phyloP scores from a whole-genome alignment of 306 rosid genomes.

The Canavalia gladiata region DNA sequence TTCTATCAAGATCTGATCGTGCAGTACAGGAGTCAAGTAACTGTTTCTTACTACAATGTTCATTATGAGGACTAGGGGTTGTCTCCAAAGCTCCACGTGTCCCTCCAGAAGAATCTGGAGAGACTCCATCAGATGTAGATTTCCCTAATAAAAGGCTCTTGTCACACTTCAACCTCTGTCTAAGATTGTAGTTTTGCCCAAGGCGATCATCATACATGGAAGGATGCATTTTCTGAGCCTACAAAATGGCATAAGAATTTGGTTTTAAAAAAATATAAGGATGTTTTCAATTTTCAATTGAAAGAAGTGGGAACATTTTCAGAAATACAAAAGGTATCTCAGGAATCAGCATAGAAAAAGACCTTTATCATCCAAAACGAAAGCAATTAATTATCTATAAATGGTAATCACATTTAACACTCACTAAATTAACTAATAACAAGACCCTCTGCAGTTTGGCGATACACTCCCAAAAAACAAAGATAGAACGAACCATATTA shows the following conservation, averaged over 20 bases:
- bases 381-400: constrained; percentile 2
- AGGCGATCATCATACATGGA: constrained; percentile 72
- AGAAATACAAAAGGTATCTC: constrained; percentile 30
- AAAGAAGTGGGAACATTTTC: constrained; percentile 15
- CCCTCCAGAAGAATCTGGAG: constrained; percentile 51
- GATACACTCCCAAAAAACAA: not conserved
- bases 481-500: not conserved
- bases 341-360: constrained; percentile 12
- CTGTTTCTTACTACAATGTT: constrained; percentile 40
- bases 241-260: constrained; percentile 51
- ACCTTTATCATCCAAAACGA: not conserved
- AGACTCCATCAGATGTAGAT: constrained; percentile 41
- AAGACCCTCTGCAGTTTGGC: constrained; percentile 14
- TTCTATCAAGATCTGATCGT: constrained; percentile 41
- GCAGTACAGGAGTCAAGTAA: constrained; percentile 47
- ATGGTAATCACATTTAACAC: constrained; percentile 5
- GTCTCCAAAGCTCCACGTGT: constrained; percentile 42
- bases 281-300: constrained; percentile 22
- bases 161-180: constrained; percentile 67
- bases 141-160: constrained; percentile 54
- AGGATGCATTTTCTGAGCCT: constrained; percentile 84
- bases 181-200: constrained; percentile 72
- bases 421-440: not conserved
- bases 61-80: constrained; percentile 41
- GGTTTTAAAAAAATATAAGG: constrained; percentile 25